Percentiles rank a stretch among this genome's conserved stretches.
phyloP scores from a whole-genome alignment of 805 yeast species.

The Naumovozyma castellii region DNA sequence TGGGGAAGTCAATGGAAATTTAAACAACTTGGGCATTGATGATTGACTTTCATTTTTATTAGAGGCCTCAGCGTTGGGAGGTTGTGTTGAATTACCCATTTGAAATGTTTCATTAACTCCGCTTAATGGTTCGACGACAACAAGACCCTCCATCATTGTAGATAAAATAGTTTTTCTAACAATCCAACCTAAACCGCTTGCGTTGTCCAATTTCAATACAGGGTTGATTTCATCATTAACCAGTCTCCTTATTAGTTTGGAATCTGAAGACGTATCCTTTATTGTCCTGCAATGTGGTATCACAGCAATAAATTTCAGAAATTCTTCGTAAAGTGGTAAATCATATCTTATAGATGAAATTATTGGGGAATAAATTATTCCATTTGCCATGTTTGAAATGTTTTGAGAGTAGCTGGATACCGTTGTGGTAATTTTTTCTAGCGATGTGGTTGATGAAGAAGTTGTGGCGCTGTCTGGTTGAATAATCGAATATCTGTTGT shows the following conservation, averaged over 20 bases:
- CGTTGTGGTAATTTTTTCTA: slow-evolving; percentile 12
- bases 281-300: slow-evolving; percentile 29
- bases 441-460: slow-evolving; percentile 11
- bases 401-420: slow-evolving; percentile 8
- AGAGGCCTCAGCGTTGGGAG: slow-evolving; percentile 3
- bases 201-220: slow-evolving; percentile 49
- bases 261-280: slow-evolving; percentile 33
- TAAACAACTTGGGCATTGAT: slow-evolving; percentile 32
- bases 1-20: slow-evolving; percentile 40
- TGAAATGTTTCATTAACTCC: slow-evolving; percentile 72
- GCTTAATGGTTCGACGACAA: slow-evolving; percentile 76
- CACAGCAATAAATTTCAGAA: slow-evolving; percentile 31
- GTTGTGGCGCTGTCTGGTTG: slow-evolving; percentile 9
- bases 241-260: slow-evolving; percentile 53
- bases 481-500: slow-evolving; percentile 9
- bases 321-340: slow-evolving; percentile 31
- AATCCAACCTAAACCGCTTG: slow-evolving; percentile 57
- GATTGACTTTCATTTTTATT: slow-evolving; percentile 4
- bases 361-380: slow-evolving; percentile 34
- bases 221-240: slow-evolving; percentile 76
- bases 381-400: slow-evolving; percentile 1
- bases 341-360: slow-evolving; percentile 36
- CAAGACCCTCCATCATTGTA: slow-evolving; percentile 69
- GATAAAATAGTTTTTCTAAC: slow-evolving; percentile 52
- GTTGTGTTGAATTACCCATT: slow-evolving; percentile 15